Percentiles rank a stretch among this genome's conserved stretches.
These are phyloP conservation scores for Camellia granthamiana DNA, from an alignment of 148 eudicot species.

Conservation along the genomic window DNA sequence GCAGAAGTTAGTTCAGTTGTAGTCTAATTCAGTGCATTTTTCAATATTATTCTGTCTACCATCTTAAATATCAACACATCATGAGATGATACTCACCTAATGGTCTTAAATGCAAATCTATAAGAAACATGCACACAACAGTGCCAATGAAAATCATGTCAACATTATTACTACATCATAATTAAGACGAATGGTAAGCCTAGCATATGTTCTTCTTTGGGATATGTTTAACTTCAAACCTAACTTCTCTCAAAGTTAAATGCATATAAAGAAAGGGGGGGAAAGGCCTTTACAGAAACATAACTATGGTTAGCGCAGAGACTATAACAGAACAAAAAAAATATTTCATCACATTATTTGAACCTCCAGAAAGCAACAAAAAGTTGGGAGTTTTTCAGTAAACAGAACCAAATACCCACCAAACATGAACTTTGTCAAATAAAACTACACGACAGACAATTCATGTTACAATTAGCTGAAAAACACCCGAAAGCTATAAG, in stretches of 20 bases:
- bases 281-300: not conserved
- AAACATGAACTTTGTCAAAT: not conserved
- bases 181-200: not conserved
- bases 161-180: not conserved
- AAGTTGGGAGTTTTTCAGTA: not conserved
- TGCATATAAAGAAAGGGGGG: not conserved
- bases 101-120: conserved; percentile 7
- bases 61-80: not conserved
- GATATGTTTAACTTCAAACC: not conserved
- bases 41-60: not conserved
- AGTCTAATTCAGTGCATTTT: no score
- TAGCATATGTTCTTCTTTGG: not conserved
- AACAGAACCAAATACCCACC: not conserved
- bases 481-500: not conserved
- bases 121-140: conserved; percentile 1
- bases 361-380: not conserved
- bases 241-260: not conserved
- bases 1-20: no score
- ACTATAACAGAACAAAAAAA: conserved; percentile 5
- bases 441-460: not conserved
- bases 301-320: not conserved
- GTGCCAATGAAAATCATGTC: not conserved
- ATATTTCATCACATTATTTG: not conserved
- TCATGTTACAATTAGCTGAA: not conserved
- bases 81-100: not conserved